These are phyloP conservation scores for Orbilia oligospora DNA, from an alignment of 2,329 filamentous ascomycete genomes.

Conservation along the genomic window DNA sequence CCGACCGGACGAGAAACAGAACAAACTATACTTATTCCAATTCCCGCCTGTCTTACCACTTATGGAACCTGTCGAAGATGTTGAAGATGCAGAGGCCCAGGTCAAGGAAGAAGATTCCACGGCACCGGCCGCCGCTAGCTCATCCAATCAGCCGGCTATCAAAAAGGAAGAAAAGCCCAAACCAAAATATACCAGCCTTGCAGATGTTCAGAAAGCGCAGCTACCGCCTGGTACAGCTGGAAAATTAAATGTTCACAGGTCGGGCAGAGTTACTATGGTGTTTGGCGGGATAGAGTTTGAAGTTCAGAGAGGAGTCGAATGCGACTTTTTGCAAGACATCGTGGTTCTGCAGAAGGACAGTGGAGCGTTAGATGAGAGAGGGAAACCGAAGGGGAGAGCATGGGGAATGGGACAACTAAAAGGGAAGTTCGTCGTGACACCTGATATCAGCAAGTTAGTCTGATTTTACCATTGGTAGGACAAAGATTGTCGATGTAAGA, in stretches of 20 bases:
- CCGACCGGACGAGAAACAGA: constrained; percentile 62
- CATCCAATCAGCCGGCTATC: constrained; percentile 33
- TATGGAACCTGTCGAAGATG: constrained; percentile 43
- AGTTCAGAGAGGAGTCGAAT: constrained; percentile 72
- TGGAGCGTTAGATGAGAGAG: constrained; percentile 62
- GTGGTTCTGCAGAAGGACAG: constrained; percentile 67
- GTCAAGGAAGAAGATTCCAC: constrained; percentile 43
- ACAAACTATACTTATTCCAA: constrained; percentile 64
- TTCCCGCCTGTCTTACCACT: constrained; percentile 63
- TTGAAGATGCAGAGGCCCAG: constrained; percentile 29
- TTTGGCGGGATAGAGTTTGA: constrained; percentile 76
- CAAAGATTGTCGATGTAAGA: constrained; percentile 37
- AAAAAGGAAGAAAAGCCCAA: constrained; percentile 31
- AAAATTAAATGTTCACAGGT: constrained; percentile 75
- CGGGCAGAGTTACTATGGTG: constrained; percentile 74
- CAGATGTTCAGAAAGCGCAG: constrained; percentile 63
- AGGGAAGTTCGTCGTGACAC: constrained; percentile 76
- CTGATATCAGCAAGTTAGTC: constrained; percentile 67
- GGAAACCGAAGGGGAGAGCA: constrained; percentile 64
- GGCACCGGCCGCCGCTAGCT: constrained; percentile 26
- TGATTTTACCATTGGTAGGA: constrained; percentile 27
- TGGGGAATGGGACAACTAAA: constrained; percentile 75
- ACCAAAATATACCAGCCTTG: constrained; percentile 66
- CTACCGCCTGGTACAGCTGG: constrained; percentile 73
- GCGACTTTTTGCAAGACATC: constrained; percentile 75